phyloP scores from a whole-genome alignment of 139 green algal genomes.

The Mychonastes homosphaera region DNA sequence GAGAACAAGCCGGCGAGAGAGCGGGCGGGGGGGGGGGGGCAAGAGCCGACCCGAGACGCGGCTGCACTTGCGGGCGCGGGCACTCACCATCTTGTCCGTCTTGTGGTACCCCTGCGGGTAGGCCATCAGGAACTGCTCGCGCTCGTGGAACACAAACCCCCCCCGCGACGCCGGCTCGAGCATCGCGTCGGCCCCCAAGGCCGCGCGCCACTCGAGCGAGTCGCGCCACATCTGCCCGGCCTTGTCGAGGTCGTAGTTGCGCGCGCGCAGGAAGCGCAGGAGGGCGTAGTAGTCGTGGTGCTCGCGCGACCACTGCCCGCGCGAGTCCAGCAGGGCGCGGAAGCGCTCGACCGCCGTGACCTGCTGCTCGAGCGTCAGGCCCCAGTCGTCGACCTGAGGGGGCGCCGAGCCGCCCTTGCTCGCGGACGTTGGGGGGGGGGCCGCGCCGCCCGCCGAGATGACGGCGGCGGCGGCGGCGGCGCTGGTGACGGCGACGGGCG shows the following conservation, averaged over 20 bases:
- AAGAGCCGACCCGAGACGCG: too few species aligned
- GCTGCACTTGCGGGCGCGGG: not conserved
- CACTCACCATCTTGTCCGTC: slow-evolving; percentile 42
- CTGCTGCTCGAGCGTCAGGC: slow-evolving; percentile 26
- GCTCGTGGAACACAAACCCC: slow-evolving; percentile 83
- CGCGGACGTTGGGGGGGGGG: too few species aligned
- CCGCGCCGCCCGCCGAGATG: too few species aligned
- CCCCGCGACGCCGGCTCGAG: too few species aligned
- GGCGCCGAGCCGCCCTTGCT: too few species aligned
- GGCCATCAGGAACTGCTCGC: slow-evolving; percentile 72
- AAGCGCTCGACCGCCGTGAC: slow-evolving; percentile 1
- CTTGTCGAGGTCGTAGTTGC: slow-evolving; percentile 35
- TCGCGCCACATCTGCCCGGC: slow-evolving; percentile 39
- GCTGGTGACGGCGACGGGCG: slow-evolving; percentile 7
- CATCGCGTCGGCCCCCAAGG: slow-evolving; percentile 57
- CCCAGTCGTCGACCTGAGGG: slow-evolving; percentile 37
- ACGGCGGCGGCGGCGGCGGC: too few species aligned
- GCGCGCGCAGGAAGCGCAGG: slow-evolving; percentile 44
- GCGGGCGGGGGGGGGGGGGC: not conserved
- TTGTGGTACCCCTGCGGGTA: slow-evolving; percentile 67
- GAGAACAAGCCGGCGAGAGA: not conserved
- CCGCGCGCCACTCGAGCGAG: slow-evolving; percentile 36
- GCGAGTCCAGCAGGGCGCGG: slow-evolving; percentile 1
- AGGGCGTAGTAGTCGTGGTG: slow-evolving; percentile 45
- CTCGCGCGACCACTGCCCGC: too few species aligned